phyloP scores from a whole-genome alignment of 768 basidiomycete genomes.

The Hygrophoropsis aurantiaca region DNA sequence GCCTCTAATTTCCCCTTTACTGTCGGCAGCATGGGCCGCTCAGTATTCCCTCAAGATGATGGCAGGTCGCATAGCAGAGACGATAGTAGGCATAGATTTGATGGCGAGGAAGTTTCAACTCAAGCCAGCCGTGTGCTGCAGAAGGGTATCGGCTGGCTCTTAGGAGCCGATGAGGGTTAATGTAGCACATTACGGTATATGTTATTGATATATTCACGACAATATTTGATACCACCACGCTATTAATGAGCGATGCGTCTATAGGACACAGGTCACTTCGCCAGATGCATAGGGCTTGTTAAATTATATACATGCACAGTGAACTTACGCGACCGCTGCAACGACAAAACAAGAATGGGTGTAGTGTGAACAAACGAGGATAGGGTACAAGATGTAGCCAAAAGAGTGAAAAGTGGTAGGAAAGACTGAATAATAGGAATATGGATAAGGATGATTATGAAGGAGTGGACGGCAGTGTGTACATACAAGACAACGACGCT shows the following conservation, averaged over 20 bases:
- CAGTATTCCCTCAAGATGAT: conserved; percentile 18
- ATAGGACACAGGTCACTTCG: too few species aligned
- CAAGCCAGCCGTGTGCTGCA: conserved; percentile 79
- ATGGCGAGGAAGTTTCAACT: conserved; percentile 63
- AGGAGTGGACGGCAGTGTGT: conserved; percentile 2
- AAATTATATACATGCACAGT: conserved; percentile 23
- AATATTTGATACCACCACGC: too few species aligned
- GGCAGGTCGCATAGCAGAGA: conserved; percentile 36
- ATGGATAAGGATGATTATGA: conserved; percentile 4
- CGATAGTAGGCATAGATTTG: conserved; percentile 41
- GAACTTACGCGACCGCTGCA: conserved; percentile 20
- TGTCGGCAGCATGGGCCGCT: conserved; percentile 40
- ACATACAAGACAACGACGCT: conserved; percentile 6
- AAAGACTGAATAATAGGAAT: conserved; percentile 25
- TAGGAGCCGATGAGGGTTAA: conserved; percentile 72
- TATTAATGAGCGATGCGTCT: too few species aligned
- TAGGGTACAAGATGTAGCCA: conserved; percentile 9
- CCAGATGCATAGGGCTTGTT: too few species aligned
- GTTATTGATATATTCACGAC: too few species aligned
- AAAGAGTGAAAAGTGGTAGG: conserved; percentile 13
- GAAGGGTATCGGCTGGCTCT: conserved; percentile 93
- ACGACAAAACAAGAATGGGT: conserved; percentile 6
- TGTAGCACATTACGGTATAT: too few species aligned
- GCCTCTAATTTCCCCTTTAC: conserved; percentile 76
- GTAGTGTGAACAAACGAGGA: conserved; percentile 24